Evolutionary conservation across 192 early-diverging fungal species (phyloP).

Genomic region (Coemansia sp.): DNA sequence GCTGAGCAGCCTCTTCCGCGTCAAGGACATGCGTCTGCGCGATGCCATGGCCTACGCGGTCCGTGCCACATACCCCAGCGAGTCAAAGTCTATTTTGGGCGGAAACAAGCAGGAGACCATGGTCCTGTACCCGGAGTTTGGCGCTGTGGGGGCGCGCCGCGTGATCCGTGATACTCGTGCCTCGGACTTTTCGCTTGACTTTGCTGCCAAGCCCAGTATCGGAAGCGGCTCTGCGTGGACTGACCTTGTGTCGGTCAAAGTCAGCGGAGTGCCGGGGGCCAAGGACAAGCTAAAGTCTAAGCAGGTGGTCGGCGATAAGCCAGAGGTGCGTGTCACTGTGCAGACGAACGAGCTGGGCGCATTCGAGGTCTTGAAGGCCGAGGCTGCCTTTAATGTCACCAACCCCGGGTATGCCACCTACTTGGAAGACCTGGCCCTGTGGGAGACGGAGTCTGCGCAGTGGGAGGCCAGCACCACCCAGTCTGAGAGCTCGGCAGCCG

Average conservation of each 20-base stretch:
- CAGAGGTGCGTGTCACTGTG: slow-evolving; percentile 83
- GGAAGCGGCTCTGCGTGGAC: slow-evolving; percentile 32
- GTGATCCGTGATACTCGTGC: slow-evolving; percentile 79
- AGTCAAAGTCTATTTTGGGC: slow-evolving; percentile 63
- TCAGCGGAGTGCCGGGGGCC: slow-evolving; percentile 71
- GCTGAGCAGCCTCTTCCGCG: slow-evolving; percentile 81
- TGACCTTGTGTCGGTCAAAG: slow-evolving; percentile 44
- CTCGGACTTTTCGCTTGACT: slow-evolving; percentile 59
- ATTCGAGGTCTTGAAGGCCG: slow-evolving; percentile 61
- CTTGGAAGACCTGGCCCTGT: slow-evolving; percentile 31
- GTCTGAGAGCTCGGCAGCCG: slow-evolving; percentile 39
- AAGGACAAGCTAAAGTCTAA: slow-evolving; percentile 62
- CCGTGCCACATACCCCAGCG: slow-evolving; percentile 46
- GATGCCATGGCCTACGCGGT: slow-evolving; percentile 66
- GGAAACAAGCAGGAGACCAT: slow-evolving; percentile 37
- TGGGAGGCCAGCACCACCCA: slow-evolving; percentile 22
- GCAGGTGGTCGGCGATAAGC: slow-evolving; percentile 55
- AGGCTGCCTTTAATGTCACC: slow-evolving; percentile 54
- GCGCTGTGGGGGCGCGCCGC: slow-evolving; percentile 77
- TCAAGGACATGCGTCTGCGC: slow-evolving; percentile 82
- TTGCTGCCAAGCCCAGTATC: slow-evolving; percentile 73
- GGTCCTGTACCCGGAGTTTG: slow-evolving; percentile 53
- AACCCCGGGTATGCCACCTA: slow-evolving; percentile 41
- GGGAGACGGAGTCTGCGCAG: slow-evolving; percentile 51
- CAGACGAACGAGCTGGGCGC: slow-evolving; percentile 79